Evolutionary conservation across 371 early-diverging fungal genomes (phyloP).

Genomic region (Mortierella sp.): DNA sequence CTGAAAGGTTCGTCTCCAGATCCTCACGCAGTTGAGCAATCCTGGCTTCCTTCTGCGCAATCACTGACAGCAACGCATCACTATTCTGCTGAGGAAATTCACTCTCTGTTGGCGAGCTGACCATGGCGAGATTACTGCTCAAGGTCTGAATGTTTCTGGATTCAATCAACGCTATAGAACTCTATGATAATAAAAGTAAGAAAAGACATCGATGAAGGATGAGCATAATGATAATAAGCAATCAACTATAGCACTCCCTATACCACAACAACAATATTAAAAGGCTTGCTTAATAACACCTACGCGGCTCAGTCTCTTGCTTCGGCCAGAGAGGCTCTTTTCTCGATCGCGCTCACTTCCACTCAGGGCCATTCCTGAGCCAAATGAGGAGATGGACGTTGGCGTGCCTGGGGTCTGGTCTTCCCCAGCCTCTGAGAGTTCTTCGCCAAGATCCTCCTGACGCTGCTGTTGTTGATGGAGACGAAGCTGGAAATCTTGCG

Average conservation of each 20-base stretch:
- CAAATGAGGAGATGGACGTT: conserved; percentile 40
- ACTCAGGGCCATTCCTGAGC: conserved; percentile 30
- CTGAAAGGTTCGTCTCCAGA: conserved; percentile 40
- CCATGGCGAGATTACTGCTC: conserved; percentile 55
- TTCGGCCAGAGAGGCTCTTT: conserved; percentile 13
- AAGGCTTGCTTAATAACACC: neutral
- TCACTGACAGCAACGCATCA: conserved; percentile 41
- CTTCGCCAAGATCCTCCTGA: conserved; percentile 38
- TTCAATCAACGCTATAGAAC: conserved; percentile 44
- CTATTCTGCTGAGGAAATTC: conserved; percentile 41
- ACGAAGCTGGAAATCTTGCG: conserved; percentile 40
- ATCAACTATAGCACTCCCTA: neutral
- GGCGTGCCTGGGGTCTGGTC: conserved; percentile 48
- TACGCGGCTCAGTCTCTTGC: conserved; percentile 38
- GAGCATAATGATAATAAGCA: too few relatives aligned
- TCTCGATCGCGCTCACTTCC: conserved; percentile 33
- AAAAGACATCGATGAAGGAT: neutral
- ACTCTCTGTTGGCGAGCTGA: conserved; percentile 42
- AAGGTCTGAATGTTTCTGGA: conserved; percentile 43
- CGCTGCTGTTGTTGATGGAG: conserved; percentile 43
- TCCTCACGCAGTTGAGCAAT: conserved; percentile 51
- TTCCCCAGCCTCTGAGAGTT: conserved; percentile 39
- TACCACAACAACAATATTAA: neutral
- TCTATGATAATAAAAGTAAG: conserved; percentile 9
- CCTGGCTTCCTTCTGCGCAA: conserved; percentile 54